Conservation (phyloP, 495 filamentous ascomycete species). For the Aspergillus nidulans region DNA sequence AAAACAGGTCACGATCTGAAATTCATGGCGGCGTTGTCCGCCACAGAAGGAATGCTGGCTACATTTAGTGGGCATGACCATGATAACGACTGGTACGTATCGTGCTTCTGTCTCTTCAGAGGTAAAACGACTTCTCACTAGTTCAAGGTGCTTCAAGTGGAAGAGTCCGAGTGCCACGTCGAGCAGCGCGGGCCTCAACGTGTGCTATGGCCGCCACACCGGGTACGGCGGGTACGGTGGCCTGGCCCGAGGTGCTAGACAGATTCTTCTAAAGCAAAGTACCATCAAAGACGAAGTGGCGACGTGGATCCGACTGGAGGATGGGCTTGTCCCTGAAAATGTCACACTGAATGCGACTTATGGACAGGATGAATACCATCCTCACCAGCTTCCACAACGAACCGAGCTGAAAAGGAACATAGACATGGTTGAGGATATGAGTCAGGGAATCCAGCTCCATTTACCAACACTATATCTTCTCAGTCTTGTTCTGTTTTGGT, state of each 20-base stretch:
- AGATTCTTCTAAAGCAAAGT: neutral
- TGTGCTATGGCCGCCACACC: neutral
- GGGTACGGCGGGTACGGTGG: neutral
- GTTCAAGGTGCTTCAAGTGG: neutral
- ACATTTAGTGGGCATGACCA: conserved; percentile 70
- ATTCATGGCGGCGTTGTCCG: conserved; percentile 61
- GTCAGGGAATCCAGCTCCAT: neutral
- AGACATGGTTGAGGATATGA: neutral
- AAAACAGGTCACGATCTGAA: conserved; percentile 48
- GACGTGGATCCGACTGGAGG: neutral
- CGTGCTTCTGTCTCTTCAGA: neutral
- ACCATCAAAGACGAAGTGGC: neutral
- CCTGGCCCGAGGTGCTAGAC: neutral
- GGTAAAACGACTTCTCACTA: neutral
- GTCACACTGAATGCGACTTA: neutral
- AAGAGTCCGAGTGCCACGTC: neutral
- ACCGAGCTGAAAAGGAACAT: neutral
- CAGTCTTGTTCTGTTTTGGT: neutral
- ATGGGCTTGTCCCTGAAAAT: neutral
- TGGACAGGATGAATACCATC: neutral
- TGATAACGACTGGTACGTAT: conserved; percentile 57
- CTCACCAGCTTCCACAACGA: neutral
- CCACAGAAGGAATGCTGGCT: conserved; percentile 54
- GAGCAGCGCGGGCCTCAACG: neutral
- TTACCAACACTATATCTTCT: neutral